phyloP scores from a whole-genome alignment of 2,329 filamentous ascomycete species.

The Fusarium praegraminearum region DNA sequence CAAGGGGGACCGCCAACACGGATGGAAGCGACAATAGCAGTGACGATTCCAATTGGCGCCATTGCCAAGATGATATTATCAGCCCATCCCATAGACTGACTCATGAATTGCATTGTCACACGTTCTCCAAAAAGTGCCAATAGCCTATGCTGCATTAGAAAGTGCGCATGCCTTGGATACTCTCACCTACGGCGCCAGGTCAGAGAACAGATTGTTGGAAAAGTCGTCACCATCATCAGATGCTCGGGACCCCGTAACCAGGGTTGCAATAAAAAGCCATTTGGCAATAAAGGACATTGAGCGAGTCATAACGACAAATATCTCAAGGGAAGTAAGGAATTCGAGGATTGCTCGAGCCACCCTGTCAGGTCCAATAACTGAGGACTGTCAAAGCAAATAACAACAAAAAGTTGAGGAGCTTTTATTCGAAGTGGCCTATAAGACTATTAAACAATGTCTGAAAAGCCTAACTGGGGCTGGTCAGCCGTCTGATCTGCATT shows the following conservation, averaged over 20 bases:
- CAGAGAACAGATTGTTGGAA: constrained; percentile 1
- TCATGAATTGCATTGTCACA: constrained; percentile 62
- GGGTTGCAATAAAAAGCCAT: neutral
- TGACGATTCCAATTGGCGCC: constrained; percentile 60
- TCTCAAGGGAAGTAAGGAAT: too few relatives aligned
- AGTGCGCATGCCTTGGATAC: too few relatives aligned
- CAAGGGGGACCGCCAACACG: constrained; percentile 58
- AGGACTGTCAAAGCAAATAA: too few relatives aligned
- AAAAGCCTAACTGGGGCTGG: too few relatives aligned
- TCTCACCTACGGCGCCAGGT: constrained; percentile 11
- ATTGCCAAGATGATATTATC: constrained; percentile 62
- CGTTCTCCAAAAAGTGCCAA: constrained; percentile 57
- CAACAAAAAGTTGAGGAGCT: too few relatives aligned
- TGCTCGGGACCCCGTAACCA: accelerated
- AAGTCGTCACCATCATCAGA: constrained; percentile 8
- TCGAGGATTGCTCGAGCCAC: too few relatives aligned
- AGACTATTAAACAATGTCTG: neutral
- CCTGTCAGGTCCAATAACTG: too few relatives aligned
- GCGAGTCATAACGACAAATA: neutral
- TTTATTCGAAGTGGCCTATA: too few relatives aligned
- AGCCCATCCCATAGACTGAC: constrained; percentile 54
- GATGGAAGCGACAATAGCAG: constrained; percentile 58
- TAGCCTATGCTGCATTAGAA: neutral
- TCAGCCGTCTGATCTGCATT: neutral
- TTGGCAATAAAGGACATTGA: accelerated